Conservation (phyloP, 2,329 filamentous ascomycete species). For the Botrytis medusae region DNA sequence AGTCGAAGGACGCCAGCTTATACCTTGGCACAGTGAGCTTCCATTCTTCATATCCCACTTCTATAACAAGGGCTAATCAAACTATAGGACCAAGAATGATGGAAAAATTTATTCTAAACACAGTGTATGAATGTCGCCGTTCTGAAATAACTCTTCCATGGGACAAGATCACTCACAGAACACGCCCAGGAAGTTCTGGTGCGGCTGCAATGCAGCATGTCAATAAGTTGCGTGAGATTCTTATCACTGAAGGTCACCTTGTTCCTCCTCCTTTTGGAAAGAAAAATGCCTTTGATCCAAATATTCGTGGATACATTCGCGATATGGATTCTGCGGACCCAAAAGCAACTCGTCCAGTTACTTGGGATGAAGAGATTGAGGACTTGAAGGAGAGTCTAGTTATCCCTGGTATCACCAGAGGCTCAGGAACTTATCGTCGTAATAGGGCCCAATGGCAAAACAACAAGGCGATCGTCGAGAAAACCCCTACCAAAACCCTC, state of each 20-base stretch:
- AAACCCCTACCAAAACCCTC: background rate
- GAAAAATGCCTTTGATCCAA: slow-evolving; percentile 17
- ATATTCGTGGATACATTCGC: slow-evolving; percentile 33
- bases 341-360: slow-evolving; percentile 23
- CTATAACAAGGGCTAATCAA: background rate
- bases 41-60: background rate
- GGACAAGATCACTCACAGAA: slow-evolving; percentile 34
- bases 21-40: slow-evolving; percentile 47
- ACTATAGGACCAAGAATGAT: slow-evolving; percentile 47
- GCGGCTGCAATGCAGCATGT: slow-evolving; percentile 31
- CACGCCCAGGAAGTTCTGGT: slow-evolving; percentile 33
- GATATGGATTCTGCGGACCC: slow-evolving; percentile 25
- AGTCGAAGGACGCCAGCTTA: slow-evolving; percentile 42
- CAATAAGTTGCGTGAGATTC: slow-evolving; percentile 31
- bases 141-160: slow-evolving; percentile 31
- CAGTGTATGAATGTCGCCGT: slow-evolving; percentile 44
- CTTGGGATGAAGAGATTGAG: slow-evolving; percentile 30
- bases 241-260: slow-evolving; percentile 37
- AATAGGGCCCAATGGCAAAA: background rate
- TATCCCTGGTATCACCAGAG: slow-evolving; percentile 29
- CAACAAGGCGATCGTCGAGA: background rate
- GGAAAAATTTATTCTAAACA: slow-evolving; percentile 46
- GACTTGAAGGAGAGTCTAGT: slow-evolving; percentile 30
- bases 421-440: slow-evolving; percentile 35
- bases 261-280: slow-evolving; percentile 36